Base-by-base conservation (phyloP, 345 rosid species). In the Punica granatum region DNA sequence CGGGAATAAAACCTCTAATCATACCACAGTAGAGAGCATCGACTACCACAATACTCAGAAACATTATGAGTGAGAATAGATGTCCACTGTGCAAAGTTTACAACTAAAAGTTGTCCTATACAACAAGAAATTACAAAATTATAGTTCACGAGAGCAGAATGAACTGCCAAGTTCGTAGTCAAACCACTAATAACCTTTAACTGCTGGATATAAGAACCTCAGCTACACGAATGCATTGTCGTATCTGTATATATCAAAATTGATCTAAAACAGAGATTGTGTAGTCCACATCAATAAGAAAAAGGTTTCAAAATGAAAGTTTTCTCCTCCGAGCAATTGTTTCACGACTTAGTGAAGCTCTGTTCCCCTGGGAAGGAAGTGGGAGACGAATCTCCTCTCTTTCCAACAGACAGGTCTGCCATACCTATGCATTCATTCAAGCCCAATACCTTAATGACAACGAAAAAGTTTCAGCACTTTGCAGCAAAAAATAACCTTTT, bases 281-380 rank as follows among this genome's bases (percentile, higher is more conserved):
- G 25, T 36, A 6, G 63, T 64, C 78, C 96, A 85, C 68, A 77
- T 98, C 99, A 94, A 74, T 84, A 79, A 66, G 82, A 75, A 64
- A 71, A 80, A 74, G 90, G 97, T 94, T 71, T 96, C 97, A 67
- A 91, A 91, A 74, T 86, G 88, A 43, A 91, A 83, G 82, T 86
- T 86, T 26, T 89, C 87, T 72, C 92, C 96, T 19, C 78, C 76
- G 78, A 89, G 86, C 81, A 94, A 74, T 34, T 81, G 69, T 67
- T 80, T 78, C 69, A 89, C 85, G 68, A 78, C 77, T 74, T 88
- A 79, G 65, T 79, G 85, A 26, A 75, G 73, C 64, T 80, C 88
- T 60, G 73, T 56, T 67, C 82, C 96, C 37, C 63, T 63, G n/a
- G 99, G 99, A 66, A 94, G 93, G 79, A 89, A 89, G 67, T 92